Percentiles rank a stretch among this genome's conserved stretches.
Conservation (phyloP, 2,329 filamentous ascomycete genomes). For the Xylariaceae sp. region DNA sequence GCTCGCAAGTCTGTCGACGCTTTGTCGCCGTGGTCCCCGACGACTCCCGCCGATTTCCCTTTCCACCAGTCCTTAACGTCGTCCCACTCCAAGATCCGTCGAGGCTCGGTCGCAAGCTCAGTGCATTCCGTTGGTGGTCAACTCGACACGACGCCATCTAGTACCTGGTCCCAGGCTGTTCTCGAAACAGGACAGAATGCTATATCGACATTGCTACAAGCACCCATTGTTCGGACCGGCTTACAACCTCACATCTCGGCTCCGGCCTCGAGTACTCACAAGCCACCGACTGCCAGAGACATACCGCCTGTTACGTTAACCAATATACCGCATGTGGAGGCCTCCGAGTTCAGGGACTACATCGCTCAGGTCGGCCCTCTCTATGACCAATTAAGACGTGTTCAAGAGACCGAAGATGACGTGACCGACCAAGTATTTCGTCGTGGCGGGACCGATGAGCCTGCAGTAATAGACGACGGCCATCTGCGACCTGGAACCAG, state of each 20-base stretch:
- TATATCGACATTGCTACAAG: slow-evolving; percentile 88
- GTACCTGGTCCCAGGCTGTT: slow-evolving; percentile 50
- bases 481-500: slow-evolving; percentile 44
- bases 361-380: slow-evolving; percentile 77
- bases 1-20: slow-evolving; percentile 63
- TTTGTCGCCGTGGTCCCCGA: slow-evolving; percentile 50
- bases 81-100: slow-evolving; percentile 50
- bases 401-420: slow-evolving; percentile 72
- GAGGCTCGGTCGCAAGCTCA: slow-evolving; percentile 83
- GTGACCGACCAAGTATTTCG: slow-evolving; percentile 39
- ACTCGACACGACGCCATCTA: slow-evolving; percentile 63
- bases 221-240: slow-evolving; percentile 83
- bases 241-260: slow-evolving; percentile 72
- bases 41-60: slow-evolving; percentile 50
- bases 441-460: slow-evolving; percentile 41
- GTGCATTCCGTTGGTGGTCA: slow-evolving; percentile 81
- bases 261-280: slow-evolving; percentile 65
- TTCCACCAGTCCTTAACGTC: slow-evolving; percentile 51
- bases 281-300: slow-evolving; percentile 76
- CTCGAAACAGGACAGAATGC: slow-evolving; percentile 82
- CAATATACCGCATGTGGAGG: slow-evolving; percentile 77
- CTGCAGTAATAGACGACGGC: slow-evolving; percentile 36
- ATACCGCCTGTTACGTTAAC: slow-evolving; percentile 91
- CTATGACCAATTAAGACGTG: slow-evolving; percentile 82
- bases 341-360: slow-evolving; percentile 77